phyloP scores from a whole-genome alignment of 768 basidiomycete genomes.

The Rhizopogon rudus region DNA sequence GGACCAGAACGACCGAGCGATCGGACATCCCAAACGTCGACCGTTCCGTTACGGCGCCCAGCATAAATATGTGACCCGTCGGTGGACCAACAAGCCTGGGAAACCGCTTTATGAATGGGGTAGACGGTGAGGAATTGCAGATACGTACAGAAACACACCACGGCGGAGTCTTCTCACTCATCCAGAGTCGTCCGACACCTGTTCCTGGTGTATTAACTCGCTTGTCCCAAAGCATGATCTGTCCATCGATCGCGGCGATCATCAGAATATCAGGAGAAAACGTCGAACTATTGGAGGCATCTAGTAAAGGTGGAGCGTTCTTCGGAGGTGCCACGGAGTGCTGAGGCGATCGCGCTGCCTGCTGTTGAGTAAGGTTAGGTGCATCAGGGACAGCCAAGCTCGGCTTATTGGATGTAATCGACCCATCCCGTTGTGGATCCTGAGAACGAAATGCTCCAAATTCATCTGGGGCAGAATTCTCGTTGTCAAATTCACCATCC shows the following conservation, averaged over 20 bases:
- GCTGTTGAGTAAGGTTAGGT: constrained; percentile 17
- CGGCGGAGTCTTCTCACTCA: constrained; percentile 89
- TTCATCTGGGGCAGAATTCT: constrained; percentile 11
- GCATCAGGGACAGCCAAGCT: constrained; percentile 27
- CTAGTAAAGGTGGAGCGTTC: constrained; percentile 72
- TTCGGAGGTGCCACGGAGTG: constrained; percentile 54
- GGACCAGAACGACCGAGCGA: constrained; percentile 62
- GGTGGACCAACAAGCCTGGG: constrained; percentile 90
- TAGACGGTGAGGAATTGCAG: background rate
- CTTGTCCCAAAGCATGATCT: constrained; percentile 89
- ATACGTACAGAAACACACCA: constrained; percentile 90
- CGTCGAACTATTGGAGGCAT: constrained; percentile 49
- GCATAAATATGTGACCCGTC: constrained; percentile 87
- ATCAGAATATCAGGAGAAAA: constrained; percentile 83
- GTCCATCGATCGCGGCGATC: constrained; percentile 89
- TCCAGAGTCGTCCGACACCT: constrained; percentile 82
- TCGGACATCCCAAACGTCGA: constrained; percentile 96
- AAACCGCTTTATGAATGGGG: constrained; percentile 4
- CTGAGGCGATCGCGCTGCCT: constrained; percentile 21
- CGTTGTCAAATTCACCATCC: constrained; percentile 38
- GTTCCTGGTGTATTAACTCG: constrained; percentile 56
- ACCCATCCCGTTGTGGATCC: constrained; percentile 11
- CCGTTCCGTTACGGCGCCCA: constrained; percentile 83
- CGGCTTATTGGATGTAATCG: constrained; percentile 8
- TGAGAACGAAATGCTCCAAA: constrained; percentile 12